phyloP scores from a whole-genome alignment of 1,284 basidiomycete species.

The Ceratobasidium papillatum region DNA sequence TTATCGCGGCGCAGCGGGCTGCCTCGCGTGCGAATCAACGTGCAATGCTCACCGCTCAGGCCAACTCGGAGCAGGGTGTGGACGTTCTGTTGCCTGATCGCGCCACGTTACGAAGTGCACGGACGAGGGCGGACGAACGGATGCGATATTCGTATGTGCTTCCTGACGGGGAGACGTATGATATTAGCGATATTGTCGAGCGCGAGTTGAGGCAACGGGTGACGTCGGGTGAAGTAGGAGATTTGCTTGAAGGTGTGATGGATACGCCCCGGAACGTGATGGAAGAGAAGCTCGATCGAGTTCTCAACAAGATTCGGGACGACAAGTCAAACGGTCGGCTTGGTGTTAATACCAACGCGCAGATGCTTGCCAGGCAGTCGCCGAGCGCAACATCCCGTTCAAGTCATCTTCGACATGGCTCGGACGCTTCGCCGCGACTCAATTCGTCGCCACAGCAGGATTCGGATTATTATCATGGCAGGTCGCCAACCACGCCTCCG shows the following conservation, averaged over 20 bases:
- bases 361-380: conserved; percentile 34
- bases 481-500: conserved; percentile 57
- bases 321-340: conserved; percentile 42
- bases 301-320: conserved; percentile 77
- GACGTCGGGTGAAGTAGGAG: conserved; percentile 54
- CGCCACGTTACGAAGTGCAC: conserved; percentile 83
- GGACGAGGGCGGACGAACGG: conserved; percentile 67
- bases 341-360: conserved; percentile 39
- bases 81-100: conserved; percentile 87
- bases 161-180: conserved; percentile 83
- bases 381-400: conserved; percentile 33
- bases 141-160: conserved; percentile 94
- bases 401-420: conserved; percentile 38
- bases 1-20: conserved; percentile 91
- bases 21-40: conserved; percentile 85
- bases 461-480: conserved; percentile 41
- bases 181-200: conserved; percentile 92
- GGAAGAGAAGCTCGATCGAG: conserved; percentile 78
- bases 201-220: conserved; percentile 69
- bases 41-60: conserved; percentile 83
- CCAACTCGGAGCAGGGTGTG: conserved; percentile 84
- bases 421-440: conserved; percentile 52
- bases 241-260: conserved; percentile 69
- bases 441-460: conserved; percentile 37
- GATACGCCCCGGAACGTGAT: conserved; percentile 64